Base-by-base conservation (phyloP, 2,329 filamentous ascomycete species). In the Golovinomyces cichoracearum region DNA sequence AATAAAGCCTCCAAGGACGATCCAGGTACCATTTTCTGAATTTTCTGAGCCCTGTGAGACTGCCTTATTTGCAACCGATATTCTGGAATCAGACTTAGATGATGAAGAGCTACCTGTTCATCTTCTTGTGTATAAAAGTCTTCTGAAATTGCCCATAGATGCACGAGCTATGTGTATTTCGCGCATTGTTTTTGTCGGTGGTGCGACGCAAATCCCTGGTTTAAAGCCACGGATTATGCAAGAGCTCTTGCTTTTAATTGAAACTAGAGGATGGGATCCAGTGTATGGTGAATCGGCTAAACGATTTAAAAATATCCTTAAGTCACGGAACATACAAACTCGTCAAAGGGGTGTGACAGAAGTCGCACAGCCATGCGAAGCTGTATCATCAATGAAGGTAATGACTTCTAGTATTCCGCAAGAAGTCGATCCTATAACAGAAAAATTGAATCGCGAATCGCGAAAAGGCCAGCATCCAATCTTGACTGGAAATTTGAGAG, bases 101-200 rank as follows among this genome's bases (percentile, higher is more conserved):
- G 86, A 95, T 57, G 71, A 98, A 55, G 88, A 95, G 54, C 70
- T 82, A 17, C 78, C 88, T 0, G 58, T 95, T 1, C 83, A 82
- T 47, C 60, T 77, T 12, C 70, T 95, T 7, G 68, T 92, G 2
- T 92, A 93, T 63, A 72, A 74, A 48, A 72, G 77, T 33, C 70
- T 98, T 1, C 68, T 92, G 1, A 70, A 74, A 6, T 68, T 94
- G 1, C 82, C 85, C 0, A 65, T 88, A 3, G 90, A 98, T 62
- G 76, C 86, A 3, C 76, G 90, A 22, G 78, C 81, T 0, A 65
- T 79, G 4, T 94, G 88, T 62, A 90, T 94, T 76, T 78, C 85
- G 1, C 80, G 88, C 35, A 81, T 95, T 42, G 68, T 93, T 15
- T 81, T 98, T 58, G 80, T 79, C 0, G 90, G 90, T 27, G 84